Percentiles rank a stretch among this genome's conserved stretches.
Evolutionary conservation across 805 yeast species (phyloP).

Genomic region (Wickerhamiella vanderwaltii): DNA sequence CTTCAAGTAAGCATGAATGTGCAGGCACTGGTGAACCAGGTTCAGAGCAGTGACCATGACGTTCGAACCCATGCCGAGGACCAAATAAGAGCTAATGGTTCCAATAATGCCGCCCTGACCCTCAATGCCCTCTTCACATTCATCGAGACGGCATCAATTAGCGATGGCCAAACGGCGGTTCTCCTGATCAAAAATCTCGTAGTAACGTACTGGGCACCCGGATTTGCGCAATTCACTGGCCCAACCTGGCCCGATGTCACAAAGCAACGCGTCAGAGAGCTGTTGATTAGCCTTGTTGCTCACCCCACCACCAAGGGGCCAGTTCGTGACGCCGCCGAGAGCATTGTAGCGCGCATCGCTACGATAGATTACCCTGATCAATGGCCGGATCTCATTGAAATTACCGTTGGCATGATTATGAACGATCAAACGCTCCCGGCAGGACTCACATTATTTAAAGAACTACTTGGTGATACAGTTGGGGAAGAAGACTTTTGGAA

Average conservation of each 20-base stretch:
- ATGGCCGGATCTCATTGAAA: slow-evolving; percentile 58
- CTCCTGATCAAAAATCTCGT: slow-evolving; percentile 56
- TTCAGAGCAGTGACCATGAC: slow-evolving; percentile 2
- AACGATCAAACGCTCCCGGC: slow-evolving; percentile 37
- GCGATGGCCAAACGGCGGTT: slow-evolving; percentile 43
- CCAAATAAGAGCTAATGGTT: not conserved
- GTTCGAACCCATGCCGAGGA: slow-evolving; percentile 8
- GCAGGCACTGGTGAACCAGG: slow-evolving; percentile 4
- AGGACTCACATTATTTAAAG: slow-evolving; percentile 33
- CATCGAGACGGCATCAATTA: slow-evolving; percentile 7
- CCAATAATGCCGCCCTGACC: slow-evolving; percentile 12
- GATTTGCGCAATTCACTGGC: slow-evolving; percentile 62
- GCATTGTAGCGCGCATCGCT: slow-evolving; percentile 72
- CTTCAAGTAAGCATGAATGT: slow-evolving; percentile 8
- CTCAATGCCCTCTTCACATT: slow-evolving; percentile 14
- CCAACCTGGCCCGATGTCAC: slow-evolving; percentile 44
- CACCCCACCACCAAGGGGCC: slow-evolving; percentile 37
- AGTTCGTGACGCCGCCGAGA: slow-evolving; percentile 53
- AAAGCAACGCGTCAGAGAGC: slow-evolving; percentile 40
- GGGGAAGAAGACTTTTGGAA: slow-evolving; percentile 79
- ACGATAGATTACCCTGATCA: slow-evolving; percentile 90
- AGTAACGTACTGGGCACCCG: slow-evolving; percentile 71
- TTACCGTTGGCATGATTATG: slow-evolving; percentile 24
- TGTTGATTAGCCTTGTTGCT: slow-evolving; percentile 39
- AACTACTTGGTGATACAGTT: slow-evolving; percentile 73